These are phyloP conservation scores for Cercospora citrullina DNA, from an alignment of 2,329 filamentous ascomycete genomes.

Conservation along the genomic window DNA sequence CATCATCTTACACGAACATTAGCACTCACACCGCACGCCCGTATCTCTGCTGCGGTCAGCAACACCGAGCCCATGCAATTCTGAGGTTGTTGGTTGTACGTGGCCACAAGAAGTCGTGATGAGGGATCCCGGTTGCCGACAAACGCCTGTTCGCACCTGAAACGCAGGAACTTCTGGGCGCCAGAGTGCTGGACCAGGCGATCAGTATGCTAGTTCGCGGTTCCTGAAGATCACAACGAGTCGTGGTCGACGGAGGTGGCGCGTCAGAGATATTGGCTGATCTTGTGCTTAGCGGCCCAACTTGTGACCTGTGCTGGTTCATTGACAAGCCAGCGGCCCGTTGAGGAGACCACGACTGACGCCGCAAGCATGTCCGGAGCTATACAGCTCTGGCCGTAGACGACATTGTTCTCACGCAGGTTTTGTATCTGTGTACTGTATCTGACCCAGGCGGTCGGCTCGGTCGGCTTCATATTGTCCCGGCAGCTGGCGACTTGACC, in stretches of 20 bases:
- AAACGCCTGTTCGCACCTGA: not conserved
- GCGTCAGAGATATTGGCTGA: not conserved
- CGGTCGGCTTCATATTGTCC: not conserved
- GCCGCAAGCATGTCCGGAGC: not conserved
- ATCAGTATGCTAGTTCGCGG: not conserved
- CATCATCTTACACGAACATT: not conserved
- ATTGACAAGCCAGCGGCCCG: not conserved
- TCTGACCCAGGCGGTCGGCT: not conserved
- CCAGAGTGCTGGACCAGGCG: not conserved
- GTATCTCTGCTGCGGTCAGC: not conserved
- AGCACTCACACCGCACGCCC: not conserved
- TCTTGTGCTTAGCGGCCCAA: conserved; percentile 5
- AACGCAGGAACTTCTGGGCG: not conserved
- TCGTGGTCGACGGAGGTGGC: not conserved
- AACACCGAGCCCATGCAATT: not conserved
- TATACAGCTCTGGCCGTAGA: not conserved
- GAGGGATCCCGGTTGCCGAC: not conserved
- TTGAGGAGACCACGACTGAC: not conserved
- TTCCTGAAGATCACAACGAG: not conserved
- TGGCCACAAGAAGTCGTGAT: not conserved
- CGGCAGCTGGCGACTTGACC: not conserved
- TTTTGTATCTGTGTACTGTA: not conserved
- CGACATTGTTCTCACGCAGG: not conserved
- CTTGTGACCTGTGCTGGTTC: not conserved
- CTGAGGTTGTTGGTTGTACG: not conserved